Conservation (phyloP, 768 basidiomycete genomes). For the Auricularia cornea region DNA sequence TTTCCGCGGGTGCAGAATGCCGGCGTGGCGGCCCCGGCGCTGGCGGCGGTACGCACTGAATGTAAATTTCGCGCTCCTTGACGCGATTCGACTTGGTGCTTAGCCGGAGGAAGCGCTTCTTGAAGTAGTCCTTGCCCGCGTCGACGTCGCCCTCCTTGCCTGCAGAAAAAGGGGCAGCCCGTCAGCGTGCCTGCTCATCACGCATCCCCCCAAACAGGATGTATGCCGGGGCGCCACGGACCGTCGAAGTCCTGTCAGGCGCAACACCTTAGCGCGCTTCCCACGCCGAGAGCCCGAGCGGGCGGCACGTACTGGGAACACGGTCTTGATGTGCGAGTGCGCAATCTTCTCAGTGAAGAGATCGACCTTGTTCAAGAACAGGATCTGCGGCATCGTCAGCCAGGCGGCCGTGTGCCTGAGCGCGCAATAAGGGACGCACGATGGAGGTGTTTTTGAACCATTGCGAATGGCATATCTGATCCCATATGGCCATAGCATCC, state of each 20-base stretch:
- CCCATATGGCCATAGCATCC: conserved; percentile 98
- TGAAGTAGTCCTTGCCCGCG: conserved; percentile 85
- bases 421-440: conserved; percentile 31
- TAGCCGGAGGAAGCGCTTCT: conserved; percentile 69
- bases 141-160: conserved; percentile 42
- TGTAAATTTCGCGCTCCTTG: conserved; percentile 86
- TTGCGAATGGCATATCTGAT: conserved; percentile 94
- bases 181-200: not conserved
- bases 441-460: conserved; percentile 96
- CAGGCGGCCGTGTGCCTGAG: not conserved
- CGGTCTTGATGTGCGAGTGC: conserved; percentile 76
- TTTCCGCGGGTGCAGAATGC: too few species aligned
- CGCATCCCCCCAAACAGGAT: not conserved
- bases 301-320: conserved; percentile 64
- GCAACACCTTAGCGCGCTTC: not conserved
- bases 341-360: conserved; percentile 79
- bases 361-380: conserved; percentile 94
- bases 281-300: not conserved
- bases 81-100: conserved; percentile 79
- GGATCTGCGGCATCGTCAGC: conserved; percentile 44
- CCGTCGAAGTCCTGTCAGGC: conserved; percentile 71
- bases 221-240: conserved; percentile 23
- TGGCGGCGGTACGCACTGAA: conserved; percentile 85
- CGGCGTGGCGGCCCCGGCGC: too few species aligned
- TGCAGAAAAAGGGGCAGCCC: not conserved